Conservation (phyloP, 2,329 filamentous ascomycete genomes). For the Remersonia thermophila region DNA sequence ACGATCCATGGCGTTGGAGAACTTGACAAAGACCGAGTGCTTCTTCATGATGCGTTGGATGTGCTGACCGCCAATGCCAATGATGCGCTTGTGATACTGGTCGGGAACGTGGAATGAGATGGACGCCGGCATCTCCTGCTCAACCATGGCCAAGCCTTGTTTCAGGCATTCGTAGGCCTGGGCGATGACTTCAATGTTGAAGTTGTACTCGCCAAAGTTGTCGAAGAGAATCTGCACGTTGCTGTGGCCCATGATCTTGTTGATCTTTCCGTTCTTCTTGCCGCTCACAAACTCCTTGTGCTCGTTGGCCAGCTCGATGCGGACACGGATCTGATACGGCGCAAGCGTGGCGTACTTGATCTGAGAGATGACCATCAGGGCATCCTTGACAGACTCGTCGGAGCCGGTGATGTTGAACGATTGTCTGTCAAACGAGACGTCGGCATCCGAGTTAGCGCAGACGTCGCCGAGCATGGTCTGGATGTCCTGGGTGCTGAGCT, state of each 20-base stretch:
- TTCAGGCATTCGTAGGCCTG: conserved; percentile 89
- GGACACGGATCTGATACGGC: conserved; percentile 88
- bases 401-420: conserved; percentile 91
- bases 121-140: conserved; percentile 97
- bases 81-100: conserved; percentile 98
- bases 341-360: conserved; percentile 78
- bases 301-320: conserved; percentile 97
- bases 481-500: conserved; percentile 55
- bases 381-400: conserved; percentile 89
- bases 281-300: conserved; percentile 99
- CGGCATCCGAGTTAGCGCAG: conserved; percentile 89
- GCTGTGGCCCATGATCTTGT: conserved; percentile 99
- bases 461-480: conserved; percentile 90
- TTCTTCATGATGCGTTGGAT: conserved; percentile 99
- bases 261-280: conserved; percentile 99
- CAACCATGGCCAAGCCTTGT: conserved; percentile 80
- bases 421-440: conserved; percentile 87
- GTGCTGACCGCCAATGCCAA: conserved; percentile 94
- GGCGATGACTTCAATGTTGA: conserved; percentile 96
- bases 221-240: conserved; percentile 99
- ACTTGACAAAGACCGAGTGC: conserved; percentile 98
- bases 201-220: conserved; percentile 99
- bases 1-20: conserved; percentile 97
- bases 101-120: conserved; percentile 99
- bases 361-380: conserved; percentile 86